Conservation (phyloP, 1,284 basidiomycete species). For the Apiotrichum sp. region DNA sequence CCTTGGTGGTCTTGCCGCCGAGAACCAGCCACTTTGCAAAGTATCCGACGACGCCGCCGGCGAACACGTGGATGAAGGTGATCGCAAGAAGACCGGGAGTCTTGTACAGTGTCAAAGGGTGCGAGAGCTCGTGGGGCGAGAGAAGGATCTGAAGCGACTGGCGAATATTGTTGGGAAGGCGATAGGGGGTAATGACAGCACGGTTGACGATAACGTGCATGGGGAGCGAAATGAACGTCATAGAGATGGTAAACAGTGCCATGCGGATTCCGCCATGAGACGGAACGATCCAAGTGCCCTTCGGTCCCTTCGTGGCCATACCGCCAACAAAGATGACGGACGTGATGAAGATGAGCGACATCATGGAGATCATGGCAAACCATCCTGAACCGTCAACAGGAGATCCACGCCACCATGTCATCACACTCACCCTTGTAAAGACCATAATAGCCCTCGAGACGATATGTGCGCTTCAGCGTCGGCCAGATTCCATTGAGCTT, state of each 20-base stretch:
- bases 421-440: slow-evolving; percentile 70
- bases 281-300: slow-evolving; percentile 61
- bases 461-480: slow-evolving; percentile 67
- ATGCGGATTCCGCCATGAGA: slow-evolving; percentile 55
- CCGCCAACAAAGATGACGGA: slow-evolving; percentile 45
- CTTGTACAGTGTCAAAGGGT: slow-evolving; percentile 72
- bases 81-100: slow-evolving; percentile 74
- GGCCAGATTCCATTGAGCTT: slow-evolving; percentile 42
- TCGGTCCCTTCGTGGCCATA: slow-evolving; percentile 44
- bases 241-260: slow-evolving; percentile 47
- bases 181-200: slow-evolving; percentile 78
- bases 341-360: slow-evolving; percentile 48
- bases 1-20: slow-evolving; percentile 6
- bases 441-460: slow-evolving; percentile 72
- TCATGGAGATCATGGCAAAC: slow-evolving; percentile 69
- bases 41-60: slow-evolving; percentile 62
- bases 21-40: slow-evolving; percentile 16
- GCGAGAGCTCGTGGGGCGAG: slow-evolving; percentile 71
- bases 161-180: slow-evolving; percentile 59
- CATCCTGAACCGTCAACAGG: slow-evolving; percentile 20
- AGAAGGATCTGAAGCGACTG: slow-evolving; percentile 66
- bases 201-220: slow-evolving; percentile 71
- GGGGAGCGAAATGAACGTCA: slow-evolving; percentile 63
- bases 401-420: neutral
- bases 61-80: slow-evolving; percentile 60